A percentile compares a stretch with the other conserved stretches of the same genome.
Conservation (phyloP, 768 basidiomycete species). For the Tricholoma saponaceum region DNA sequence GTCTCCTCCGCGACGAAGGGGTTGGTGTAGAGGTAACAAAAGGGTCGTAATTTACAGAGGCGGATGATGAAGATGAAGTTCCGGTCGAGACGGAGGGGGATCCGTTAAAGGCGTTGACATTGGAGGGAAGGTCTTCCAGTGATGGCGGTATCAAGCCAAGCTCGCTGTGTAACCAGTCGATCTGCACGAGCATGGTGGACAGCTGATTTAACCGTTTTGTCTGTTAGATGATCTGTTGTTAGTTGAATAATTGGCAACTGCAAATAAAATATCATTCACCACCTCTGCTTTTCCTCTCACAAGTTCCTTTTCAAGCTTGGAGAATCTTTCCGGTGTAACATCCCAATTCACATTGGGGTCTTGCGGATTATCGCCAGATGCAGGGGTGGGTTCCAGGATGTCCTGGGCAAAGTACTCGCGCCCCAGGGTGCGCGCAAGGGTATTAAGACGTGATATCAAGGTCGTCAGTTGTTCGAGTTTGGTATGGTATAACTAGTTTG, state of each 20-base stretch:
- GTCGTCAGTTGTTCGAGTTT: slow-evolving; percentile 74
- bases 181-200: slow-evolving; percentile 61
- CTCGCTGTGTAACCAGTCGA: slow-evolving; percentile 81
- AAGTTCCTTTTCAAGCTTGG: slow-evolving; percentile 78
- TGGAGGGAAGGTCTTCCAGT: slow-evolving; percentile 39
- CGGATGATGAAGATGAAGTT: slow-evolving; percentile 29
- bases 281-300: slow-evolving; percentile 85
- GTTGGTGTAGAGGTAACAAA: slow-evolving; percentile 50
- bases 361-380: slow-evolving; percentile 33
- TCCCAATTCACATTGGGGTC: slow-evolving; percentile 50
- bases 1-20: slow-evolving; percentile 36
- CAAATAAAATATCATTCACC: slow-evolving; percentile 37
- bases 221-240: slow-evolving; percentile 32
- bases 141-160: slow-evolving; percentile 69
- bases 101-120: slow-evolving; percentile 13
- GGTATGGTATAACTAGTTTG: slow-evolving; percentile 59
- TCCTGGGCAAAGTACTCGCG: slow-evolving; percentile 55
- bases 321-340: slow-evolving; percentile 78
- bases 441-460: slow-evolving; percentile 59
- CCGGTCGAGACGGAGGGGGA: slow-evolving; percentile 26
- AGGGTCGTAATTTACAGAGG: slow-evolving; percentile 37
- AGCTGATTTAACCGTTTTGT: slow-evolving; percentile 64
- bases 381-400: slow-evolving; percentile 43
- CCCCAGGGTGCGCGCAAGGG: slow-evolving; percentile 59
- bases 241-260: background rate